phyloP scores from a whole-genome alignment of 257 asterid species.

The Nicotiana noctiflora region DNA sequence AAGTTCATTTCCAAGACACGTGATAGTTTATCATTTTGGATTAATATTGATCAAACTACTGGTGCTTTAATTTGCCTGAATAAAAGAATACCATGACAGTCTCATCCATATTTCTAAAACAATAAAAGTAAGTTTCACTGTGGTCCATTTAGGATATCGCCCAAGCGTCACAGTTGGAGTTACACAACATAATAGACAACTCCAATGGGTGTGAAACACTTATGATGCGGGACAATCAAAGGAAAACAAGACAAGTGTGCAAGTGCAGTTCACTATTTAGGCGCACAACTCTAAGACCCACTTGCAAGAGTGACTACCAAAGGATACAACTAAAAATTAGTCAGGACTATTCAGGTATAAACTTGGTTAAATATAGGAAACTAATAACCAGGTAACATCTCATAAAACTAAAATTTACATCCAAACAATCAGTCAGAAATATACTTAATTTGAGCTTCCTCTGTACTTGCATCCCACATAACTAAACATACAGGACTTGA shows the following conservation, averaged over 20 bases:
- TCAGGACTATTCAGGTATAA: neutral
- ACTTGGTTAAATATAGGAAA: neutral
- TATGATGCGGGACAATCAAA: neutral
- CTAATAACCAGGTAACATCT: slow-evolving; percentile 1
- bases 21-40: neutral
- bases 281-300: neutral
- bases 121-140: neutral
- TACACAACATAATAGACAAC: neutral
- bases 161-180: neutral
- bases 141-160: neutral
- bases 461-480: neutral
- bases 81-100: neutral
- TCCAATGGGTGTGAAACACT: neutral
- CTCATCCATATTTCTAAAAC: neutral
- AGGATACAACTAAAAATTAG: neutral
- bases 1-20: neutral
- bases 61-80: neutral
- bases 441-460: neutral
- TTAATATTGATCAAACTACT: neutral
- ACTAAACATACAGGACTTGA: neutral
- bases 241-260: neutral
- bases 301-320: neutral
- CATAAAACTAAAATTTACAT: neutral
- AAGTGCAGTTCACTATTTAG: neutral
- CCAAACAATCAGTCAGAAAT: neutral